Percentiles rank a stretch among this genome's conserved stretches.
These are phyloP conservation scores for Kandelia obovata DNA, from an alignment of 345 rosid species.

Conservation along the genomic window DNA sequence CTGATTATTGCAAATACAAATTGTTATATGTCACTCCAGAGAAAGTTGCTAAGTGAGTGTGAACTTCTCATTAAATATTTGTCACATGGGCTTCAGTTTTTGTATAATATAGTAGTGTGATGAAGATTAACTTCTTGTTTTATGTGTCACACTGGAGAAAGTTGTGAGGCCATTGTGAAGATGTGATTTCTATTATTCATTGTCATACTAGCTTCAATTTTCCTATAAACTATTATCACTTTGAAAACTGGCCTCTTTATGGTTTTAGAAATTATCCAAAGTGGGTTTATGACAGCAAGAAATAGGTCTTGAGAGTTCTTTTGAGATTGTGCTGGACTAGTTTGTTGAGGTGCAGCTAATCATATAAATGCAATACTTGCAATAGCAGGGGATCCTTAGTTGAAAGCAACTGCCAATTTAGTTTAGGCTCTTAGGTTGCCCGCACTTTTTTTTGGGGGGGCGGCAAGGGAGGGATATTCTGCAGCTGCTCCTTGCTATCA, in stretches of 20 bases:
- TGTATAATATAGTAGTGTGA: background rate
- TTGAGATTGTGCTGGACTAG: constrained; percentile 5
- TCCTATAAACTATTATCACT: too few species aligned
- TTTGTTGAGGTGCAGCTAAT: background rate
- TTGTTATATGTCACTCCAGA: constrained; percentile 94
- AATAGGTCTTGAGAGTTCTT: constrained; percentile 1
- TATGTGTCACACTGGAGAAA: background rate
- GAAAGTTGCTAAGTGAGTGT: constrained; percentile 94
- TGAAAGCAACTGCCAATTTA: background rate
- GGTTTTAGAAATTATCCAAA: constrained; percentile 1
- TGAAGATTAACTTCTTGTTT: background rate
- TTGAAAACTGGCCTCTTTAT: background rate
- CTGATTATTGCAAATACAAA: constrained; percentile 80
- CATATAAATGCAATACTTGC: background rate
- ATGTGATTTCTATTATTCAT: too few species aligned
- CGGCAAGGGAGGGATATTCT: background rate
- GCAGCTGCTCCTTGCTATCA: background rate
- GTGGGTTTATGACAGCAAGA: background rate
- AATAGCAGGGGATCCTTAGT: background rate
- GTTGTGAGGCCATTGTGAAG: too few species aligned
- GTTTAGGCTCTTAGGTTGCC: background rate
- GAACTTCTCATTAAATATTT: background rate
- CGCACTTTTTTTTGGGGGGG: too few species aligned
- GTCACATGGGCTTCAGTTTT: background rate
- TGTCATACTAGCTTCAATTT: too few species aligned